Evolutionary conservation across 768 basidiomycete genomes (phyloP).

Genomic region (Kwoniella newhampshirensis): DNA sequence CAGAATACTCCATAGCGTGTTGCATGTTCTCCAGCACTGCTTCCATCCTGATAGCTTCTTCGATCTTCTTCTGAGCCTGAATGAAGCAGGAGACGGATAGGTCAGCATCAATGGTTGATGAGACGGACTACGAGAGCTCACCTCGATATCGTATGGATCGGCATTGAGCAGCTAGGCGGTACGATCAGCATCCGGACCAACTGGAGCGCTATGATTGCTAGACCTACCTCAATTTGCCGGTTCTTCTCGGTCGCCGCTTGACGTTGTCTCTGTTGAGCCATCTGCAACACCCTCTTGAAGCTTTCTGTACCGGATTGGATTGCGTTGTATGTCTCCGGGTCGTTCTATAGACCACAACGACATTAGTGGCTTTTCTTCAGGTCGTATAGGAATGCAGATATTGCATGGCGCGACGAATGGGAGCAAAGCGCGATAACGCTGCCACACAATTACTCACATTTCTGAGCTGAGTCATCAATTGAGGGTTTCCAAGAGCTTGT

Average conservation of each 20-base stretch:
- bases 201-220: background rate
- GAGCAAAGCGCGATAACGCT: background rate
- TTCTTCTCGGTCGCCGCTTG: constrained; percentile 58
- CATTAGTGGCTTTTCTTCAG: no score
- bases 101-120: no score
- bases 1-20: constrained; percentile 83
- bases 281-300: constrained; percentile 66
- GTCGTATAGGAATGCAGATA: no score
- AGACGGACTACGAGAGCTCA: no score
- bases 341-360: constrained; percentile 62
- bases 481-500: constrained; percentile 79
- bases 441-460: constrained; percentile 58
- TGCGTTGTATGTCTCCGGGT: constrained; percentile 79
- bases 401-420: no score
- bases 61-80: constrained; percentile 79
- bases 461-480: constrained; percentile 70
- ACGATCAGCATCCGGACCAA: background rate
- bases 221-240: constrained; percentile 55
- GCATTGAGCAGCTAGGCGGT: constrained; percentile 65
- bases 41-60: constrained; percentile 86
- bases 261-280: constrained; percentile 29
- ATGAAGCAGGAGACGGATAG: no score
- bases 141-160: constrained; percentile 84
- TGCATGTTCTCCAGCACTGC: constrained; percentile 88
- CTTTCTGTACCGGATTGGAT: constrained; percentile 66